Percentiles rank a stretch among this genome's conserved stretches.
phyloP scores from a whole-genome alignment of 2,329 filamentous ascomycete genomes.

The Cladosporium sphaerospermum region DNA sequence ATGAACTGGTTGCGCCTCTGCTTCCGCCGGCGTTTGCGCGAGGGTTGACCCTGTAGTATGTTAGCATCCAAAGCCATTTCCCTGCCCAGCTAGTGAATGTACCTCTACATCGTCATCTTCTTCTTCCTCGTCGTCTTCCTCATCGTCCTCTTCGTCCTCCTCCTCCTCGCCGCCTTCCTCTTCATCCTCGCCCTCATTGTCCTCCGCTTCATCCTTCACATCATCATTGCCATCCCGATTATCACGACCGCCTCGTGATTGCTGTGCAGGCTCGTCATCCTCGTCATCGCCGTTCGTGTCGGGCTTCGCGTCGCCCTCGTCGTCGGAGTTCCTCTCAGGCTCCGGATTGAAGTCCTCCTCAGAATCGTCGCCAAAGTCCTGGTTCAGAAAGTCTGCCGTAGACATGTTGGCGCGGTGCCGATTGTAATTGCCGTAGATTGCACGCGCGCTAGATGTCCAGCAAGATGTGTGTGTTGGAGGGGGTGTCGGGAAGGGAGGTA shows the following conservation, averaged over 20 bases:
- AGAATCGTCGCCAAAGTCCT: conserved; percentile 47
- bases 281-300: conserved; percentile 30
- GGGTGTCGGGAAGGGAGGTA: no score
- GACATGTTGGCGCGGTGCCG: conserved; percentile 24
- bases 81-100: background rate
- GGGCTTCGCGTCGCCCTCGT: conserved; percentile 45
- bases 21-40: conserved; percentile 70
- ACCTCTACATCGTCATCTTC: conserved; percentile 17
- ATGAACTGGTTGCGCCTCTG: conserved; percentile 79
- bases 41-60: conserved; percentile 54
- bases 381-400: conserved; percentile 36
- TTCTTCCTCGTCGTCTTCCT: conserved; percentile 24
- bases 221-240: conserved; percentile 44
- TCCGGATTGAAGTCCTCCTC: conserved; percentile 87
- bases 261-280: conserved; percentile 33
- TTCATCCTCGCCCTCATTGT: conserved; percentile 52
- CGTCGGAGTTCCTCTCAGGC: conserved; percentile 66
- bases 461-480: no score
- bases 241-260: conserved; percentile 17
- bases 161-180: conserved; percentile 36
- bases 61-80: conserved; percentile 12
- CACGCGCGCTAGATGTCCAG: no score
- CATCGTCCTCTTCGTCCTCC: conserved; percentile 27
- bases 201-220: conserved; percentile 45
- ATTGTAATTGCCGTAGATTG: no score